Evolutionary conservation across 2,329 filamentous ascomycete species (phyloP), one percentile per base, ranked within the genome.

Genomic region (Sclerotinia sclerotiorum): DNA sequence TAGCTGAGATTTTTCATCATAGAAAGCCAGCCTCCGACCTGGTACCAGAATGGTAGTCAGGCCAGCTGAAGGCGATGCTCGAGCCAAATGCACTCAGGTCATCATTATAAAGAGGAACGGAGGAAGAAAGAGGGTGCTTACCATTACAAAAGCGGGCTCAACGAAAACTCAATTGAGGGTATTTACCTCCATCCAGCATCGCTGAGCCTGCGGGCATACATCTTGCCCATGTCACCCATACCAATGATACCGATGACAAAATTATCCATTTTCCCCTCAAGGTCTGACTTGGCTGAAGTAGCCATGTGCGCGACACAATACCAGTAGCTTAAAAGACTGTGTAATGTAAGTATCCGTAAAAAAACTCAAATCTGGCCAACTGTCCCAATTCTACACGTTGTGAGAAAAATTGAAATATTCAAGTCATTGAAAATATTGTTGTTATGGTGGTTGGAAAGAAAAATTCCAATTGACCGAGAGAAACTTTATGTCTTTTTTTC

Each of bases 31-130:
- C 83, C 79, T 80, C 82, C 74, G 78, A 76, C 82, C 81, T 82
- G 82, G 82, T 81, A 84, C 90, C 92, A 94, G 86, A 90, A 97
- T 88, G 91, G 90, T 84, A 82, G 81, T 84, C 84, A 83, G 83
- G 81, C 81, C 77, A 80, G 79, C 82, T 81, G 82, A 84, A 83
- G 81, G 84, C 88, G 88, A 93, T 97, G 86, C 94, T 98, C 94
- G 93, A 98, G 94, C 94, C 94, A 98, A 98, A 98, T 98, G 94
- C 94, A 94, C 94, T 98, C 94, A 94, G 93, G 94, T 98, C 94
- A 98, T 98, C 94, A 96, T 93, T 79, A 79, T 77, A 77, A 42
- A 56, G 60, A 65, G 58, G 48, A 46, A 60, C 48, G 60, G 27
- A 39, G 51, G 58, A 69, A 71, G 70, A 65, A 77, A 79, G 81